A percentile compares a stretch with the other conserved stretches of the same genome.
Evolutionary conservation across 768 basidiomycete genomes (phyloP).

Genomic region (Neoboletus subvelutipes): DNA sequence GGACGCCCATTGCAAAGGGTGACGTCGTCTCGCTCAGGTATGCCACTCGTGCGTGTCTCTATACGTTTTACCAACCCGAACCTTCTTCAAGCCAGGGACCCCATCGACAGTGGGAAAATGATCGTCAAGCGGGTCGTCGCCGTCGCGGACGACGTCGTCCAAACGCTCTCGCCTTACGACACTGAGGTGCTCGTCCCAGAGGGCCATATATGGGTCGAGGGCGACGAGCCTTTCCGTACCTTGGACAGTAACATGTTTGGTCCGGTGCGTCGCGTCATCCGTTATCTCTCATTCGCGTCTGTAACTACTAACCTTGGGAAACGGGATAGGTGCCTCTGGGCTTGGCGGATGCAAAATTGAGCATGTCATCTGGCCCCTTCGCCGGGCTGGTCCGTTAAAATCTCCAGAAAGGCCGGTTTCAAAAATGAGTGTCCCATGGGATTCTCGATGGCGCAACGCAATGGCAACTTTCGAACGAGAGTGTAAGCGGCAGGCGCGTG

Average conservation of each 20-base stretch:
- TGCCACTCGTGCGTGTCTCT: constrained; percentile 24
- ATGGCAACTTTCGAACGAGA: constrained; percentile 35
- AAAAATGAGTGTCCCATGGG: constrained; percentile 19
- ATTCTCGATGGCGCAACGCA: constrained; percentile 25
- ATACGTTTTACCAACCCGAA: not conserved
- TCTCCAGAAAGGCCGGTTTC: constrained; percentile 21
- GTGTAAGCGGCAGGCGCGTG: constrained; percentile 23
- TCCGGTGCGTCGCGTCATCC: constrained; percentile 44
- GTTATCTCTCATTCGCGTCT: not conserved
- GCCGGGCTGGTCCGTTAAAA: constrained; percentile 42
- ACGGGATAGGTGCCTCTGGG: constrained; percentile 39
- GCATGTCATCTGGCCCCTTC: constrained; percentile 51
- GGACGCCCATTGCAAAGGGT: constrained; percentile 44
- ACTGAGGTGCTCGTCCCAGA: constrained; percentile 51
- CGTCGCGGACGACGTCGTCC: constrained; percentile 33
- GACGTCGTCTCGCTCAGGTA: constrained; percentile 68
- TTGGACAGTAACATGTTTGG: constrained; percentile 75
- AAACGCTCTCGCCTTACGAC: constrained; percentile 66
- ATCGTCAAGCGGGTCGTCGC: constrained; percentile 63
- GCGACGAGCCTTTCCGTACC: constrained; percentile 40
- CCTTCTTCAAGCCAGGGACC: constrained; percentile 52
- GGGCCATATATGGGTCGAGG: constrained; percentile 78
- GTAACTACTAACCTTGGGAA: not conserved
- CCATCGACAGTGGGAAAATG: constrained; percentile 48
- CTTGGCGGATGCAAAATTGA: constrained; percentile 51